These are phyloP conservation scores for Pinus albicaulis DNA, from an alignment of 75 land plant species.

Conservation along the genomic window DNA sequence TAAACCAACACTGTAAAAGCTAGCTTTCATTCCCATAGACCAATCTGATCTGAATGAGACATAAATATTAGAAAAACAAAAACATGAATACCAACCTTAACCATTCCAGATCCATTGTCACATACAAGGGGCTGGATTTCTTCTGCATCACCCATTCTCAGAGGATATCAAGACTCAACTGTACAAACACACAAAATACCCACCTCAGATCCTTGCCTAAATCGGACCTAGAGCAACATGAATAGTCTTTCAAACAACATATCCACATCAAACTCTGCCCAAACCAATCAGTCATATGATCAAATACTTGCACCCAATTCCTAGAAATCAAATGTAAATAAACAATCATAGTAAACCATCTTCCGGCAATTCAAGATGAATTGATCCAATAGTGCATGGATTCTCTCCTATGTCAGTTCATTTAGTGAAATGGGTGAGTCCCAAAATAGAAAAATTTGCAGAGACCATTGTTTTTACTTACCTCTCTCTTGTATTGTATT, in stretches of 20 bases:
- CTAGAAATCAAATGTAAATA: background rate
- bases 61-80: background rate
- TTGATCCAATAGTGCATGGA: background rate
- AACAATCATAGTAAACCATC: background rate
- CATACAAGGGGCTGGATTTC: constrained; percentile 43
- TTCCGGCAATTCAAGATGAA: background rate
- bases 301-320: background rate
- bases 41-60: background rate
- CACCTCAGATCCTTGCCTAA: background rate
- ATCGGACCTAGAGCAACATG: background rate
- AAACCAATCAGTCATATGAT: background rate
- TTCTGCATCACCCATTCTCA: constrained; percentile 41
- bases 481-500: constrained; percentile 4
- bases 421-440: background rate
- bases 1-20: background rate
- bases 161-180: background rate
- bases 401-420: background rate
- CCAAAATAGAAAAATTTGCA: background rate
- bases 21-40: background rate
- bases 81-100: constrained; percentile 20
- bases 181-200: background rate
- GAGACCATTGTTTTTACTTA: background rate
- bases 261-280: too few relatives aligned
- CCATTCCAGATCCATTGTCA: constrained; percentile 46
- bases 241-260: too few relatives aligned